Percentiles rank a stretch among this genome's conserved stretches.
Evolutionary conservation across 352 stramenopile genomes (phyloP).

Genomic region (Phytophthora ramorum): DNA sequence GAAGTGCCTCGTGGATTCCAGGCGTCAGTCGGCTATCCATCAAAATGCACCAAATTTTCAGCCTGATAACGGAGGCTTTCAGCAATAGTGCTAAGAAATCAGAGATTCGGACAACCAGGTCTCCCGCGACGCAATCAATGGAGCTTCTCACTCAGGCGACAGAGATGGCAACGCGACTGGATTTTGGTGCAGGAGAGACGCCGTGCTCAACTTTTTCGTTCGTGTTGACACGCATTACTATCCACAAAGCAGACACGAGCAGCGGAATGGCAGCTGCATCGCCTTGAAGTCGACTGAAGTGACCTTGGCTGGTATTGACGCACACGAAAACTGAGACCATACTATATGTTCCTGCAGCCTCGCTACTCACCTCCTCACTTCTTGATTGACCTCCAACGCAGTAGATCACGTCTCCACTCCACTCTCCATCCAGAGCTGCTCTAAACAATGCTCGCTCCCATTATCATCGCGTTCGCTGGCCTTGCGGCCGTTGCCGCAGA

Average conservation of each 20-base stretch:
- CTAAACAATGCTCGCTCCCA: slow-evolving; percentile 31
- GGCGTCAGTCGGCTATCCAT: neutral
- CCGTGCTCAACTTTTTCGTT: neutral
- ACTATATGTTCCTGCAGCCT: neutral
- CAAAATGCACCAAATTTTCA: neutral
- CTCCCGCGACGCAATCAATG: too few relatives aligned
- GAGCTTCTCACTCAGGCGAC: neutral
- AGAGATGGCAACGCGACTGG: neutral
- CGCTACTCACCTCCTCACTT: slow-evolving; percentile 19
- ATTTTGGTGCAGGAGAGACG: neutral
- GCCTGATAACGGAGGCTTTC: neutral
- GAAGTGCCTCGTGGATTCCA: neutral
- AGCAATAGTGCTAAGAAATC: neutral
- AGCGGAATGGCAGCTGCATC: neutral
- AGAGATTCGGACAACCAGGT: neutral
- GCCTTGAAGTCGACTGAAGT: neutral
- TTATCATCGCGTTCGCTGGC: slow-evolving; percentile 20
- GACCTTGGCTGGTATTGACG: neutral
- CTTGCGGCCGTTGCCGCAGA: slow-evolving; percentile 1
- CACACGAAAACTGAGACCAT: neutral
- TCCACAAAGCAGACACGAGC: neutral
- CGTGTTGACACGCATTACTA: neutral
- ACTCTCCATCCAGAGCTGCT: slow-evolving; percentile 1
- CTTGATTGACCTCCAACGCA: slow-evolving; percentile 19
- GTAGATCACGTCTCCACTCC: neutral